phyloP scores from a whole-genome alignment of 1,284 basidiomycete genomes.

The Filobasidium uniguttulatum region DNA sequence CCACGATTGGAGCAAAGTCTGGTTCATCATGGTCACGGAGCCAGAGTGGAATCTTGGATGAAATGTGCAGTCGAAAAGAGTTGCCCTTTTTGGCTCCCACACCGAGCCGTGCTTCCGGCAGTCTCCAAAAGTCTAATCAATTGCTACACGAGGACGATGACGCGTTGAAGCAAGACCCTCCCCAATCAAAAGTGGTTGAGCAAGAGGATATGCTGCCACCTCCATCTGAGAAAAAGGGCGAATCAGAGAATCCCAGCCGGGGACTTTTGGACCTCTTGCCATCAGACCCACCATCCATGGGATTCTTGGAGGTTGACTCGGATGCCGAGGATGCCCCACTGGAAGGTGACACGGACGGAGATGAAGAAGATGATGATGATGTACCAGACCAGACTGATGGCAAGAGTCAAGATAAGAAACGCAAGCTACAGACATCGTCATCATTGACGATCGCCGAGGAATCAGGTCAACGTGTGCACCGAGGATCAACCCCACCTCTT shows the following conservation, averaged over 20 bases:
- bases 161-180: not conserved
- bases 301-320: not conserved
- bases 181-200: not conserved
- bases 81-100: constrained; percentile 10
- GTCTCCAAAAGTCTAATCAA: not conserved
- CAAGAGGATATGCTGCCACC: not conserved
- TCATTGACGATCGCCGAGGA: not conserved
- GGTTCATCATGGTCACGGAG: not conserved
- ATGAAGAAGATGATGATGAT: constrained; percentile 5
- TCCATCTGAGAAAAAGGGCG: constrained; percentile 2
- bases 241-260: too few species aligned
- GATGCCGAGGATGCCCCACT: constrained; percentile 5
- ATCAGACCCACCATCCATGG: constrained; percentile 12
- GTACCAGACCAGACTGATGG: not conserved
- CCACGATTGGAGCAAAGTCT: too few species aligned
- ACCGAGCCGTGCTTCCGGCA: not conserved
- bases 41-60: constrained; percentile 15
- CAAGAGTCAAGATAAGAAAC: not conserved
- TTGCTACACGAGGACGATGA: not conserved
- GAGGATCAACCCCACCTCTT: not conserved
- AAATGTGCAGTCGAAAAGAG: constrained; percentile 13
- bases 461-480: not conserved
- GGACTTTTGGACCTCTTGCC: constrained; percentile 10
- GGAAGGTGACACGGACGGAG: constrained; percentile 10
- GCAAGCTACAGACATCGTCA: constrained; percentile 5